Evolutionary conservation across 805 yeast species (phyloP).

Genomic region (Yarrowia porcina): DNA sequence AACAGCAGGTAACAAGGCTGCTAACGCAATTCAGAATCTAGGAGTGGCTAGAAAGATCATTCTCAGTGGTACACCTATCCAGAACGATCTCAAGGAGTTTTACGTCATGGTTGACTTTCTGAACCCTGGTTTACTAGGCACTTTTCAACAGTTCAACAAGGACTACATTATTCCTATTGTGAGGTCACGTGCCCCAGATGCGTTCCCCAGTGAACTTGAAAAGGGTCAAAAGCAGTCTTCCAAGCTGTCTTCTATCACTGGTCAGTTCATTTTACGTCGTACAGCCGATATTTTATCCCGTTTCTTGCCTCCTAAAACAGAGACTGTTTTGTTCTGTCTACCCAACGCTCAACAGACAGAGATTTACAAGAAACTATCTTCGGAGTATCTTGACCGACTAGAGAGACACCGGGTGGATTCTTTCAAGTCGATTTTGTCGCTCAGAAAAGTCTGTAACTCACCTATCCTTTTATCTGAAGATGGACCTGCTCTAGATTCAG

Average conservation of each 20-base stretch:
- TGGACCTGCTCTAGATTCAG: conserved; percentile 38
- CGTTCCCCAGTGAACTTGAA: conserved; percentile 47
- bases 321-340: conserved; percentile 68
- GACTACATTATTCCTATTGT: conserved; percentile 67
- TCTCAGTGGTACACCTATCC: conserved; percentile 89
- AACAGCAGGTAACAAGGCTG: conserved; percentile 64
- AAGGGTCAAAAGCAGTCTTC: conserved; percentile 60
- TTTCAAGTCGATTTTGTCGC: conserved; percentile 64
- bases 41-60: conserved; percentile 57
- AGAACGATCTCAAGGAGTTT: conserved; percentile 84
- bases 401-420: conserved; percentile 41
- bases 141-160: conserved; percentile 45
- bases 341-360: conserved; percentile 63
- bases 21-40: conserved; percentile 58
- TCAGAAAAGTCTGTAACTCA: conserved; percentile 81
- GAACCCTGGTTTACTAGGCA: conserved; percentile 79
- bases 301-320: conserved; percentile 71
- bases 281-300: conserved; percentile 54
- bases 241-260: conserved; percentile 63
- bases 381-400: conserved; percentile 35
- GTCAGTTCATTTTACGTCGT: conserved; percentile 67
- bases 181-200: conserved; percentile 64
- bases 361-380: conserved; percentile 52
- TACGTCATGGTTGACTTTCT: conserved; percentile 75
- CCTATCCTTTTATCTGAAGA: conserved; percentile 62